Conservation (phyloP, 148 eudicot genomes). For the Salicornia ramosissima region DNA sequence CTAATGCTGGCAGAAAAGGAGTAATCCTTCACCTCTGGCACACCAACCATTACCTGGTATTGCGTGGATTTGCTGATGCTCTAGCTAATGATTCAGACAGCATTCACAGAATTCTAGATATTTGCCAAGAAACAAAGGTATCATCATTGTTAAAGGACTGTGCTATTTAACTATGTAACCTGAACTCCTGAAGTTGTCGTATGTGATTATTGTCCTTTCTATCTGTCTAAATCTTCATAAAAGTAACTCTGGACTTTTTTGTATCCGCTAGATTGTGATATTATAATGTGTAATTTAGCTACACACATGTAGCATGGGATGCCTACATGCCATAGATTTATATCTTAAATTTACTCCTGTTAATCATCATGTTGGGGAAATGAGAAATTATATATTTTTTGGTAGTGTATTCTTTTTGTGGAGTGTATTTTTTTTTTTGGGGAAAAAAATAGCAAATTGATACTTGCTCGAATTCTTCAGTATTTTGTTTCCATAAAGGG, state of each 20-base stretch:
- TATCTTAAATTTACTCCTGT: not conserved
- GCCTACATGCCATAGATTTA: no score
- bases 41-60: conserved; percentile 48
- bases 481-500: not conserved
- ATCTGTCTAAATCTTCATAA: no score
- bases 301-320: not conserved
- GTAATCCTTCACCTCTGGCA: conserved; percentile 68
- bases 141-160: conserved; percentile 4
- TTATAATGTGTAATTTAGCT: not conserved
- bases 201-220: not conserved
- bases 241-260: not conserved
- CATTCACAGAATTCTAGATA: conserved; percentile 49
- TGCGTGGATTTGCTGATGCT: conserved; percentile 63
- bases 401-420: no score
- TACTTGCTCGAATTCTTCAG: not conserved
- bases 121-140: conserved; percentile 86
- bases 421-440: not conserved
- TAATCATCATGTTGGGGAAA: not conserved
- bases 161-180: not conserved
- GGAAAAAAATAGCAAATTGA: not conserved
- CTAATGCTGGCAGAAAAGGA: conserved; percentile 40
- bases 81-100: conserved; percentile 46
- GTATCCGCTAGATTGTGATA: not conserved
- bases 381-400: not conserved
- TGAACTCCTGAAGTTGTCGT: not conserved